Percentiles rank a stretch among this genome's conserved stretches.
phyloP scores from a whole-genome alignment of 768 basidiomycete species.

The Boletus bicolor region DNA sequence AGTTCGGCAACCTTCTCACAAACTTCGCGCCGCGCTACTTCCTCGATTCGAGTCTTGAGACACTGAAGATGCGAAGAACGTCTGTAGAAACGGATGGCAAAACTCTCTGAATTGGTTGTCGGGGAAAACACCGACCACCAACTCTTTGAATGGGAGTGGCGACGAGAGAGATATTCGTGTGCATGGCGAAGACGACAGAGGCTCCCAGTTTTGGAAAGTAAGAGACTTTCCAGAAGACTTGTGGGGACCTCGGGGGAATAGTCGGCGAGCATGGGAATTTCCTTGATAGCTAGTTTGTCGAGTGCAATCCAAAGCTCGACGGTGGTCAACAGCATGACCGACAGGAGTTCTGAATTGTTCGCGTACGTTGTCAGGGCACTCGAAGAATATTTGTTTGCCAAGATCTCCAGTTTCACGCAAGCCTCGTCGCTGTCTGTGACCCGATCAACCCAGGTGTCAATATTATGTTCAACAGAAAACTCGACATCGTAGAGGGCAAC shows the following conservation, averaged over 20 bases:
- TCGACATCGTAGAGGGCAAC: slow-evolving; percentile 39
- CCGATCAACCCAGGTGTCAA: slow-evolving; percentile 35
- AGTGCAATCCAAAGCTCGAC: slow-evolving; percentile 39
- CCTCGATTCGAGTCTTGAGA: slow-evolving; percentile 32
- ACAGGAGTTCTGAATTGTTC: slow-evolving; percentile 38
- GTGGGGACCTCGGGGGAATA: slow-evolving; percentile 35
- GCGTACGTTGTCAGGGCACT: slow-evolving; percentile 27
- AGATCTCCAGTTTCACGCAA: slow-evolving; percentile 20
- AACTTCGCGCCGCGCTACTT: slow-evolving; percentile 19
- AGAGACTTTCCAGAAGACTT: slow-evolving; percentile 23
- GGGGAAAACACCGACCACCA: slow-evolving; percentile 35
- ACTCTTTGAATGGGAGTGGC: slow-evolving; percentile 21
- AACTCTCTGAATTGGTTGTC: slow-evolving; percentile 11
- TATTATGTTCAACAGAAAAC: slow-evolving; percentile 23
- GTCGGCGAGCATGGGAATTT: slow-evolving; percentile 27
- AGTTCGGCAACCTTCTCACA: slow-evolving; percentile 31
- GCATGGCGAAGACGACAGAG: slow-evolving; percentile 30
- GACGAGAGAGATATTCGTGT: slow-evolving; percentile 31
- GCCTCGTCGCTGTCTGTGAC: slow-evolving; percentile 10
- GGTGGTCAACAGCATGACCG: slow-evolving; percentile 40
- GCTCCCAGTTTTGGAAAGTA: slow-evolving; percentile 27
- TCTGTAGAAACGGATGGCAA: slow-evolving; percentile 38
- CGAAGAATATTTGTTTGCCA: slow-evolving; percentile 28
- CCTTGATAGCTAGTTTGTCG: slow-evolving; percentile 23
- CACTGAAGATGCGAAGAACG: slow-evolving; percentile 18